Evolutionary conservation across 2,329 filamentous ascomycete genomes (phyloP), one percentile per base, ranked within the genome.

Genomic region (Bimuria novae-zelandiae): DNA sequence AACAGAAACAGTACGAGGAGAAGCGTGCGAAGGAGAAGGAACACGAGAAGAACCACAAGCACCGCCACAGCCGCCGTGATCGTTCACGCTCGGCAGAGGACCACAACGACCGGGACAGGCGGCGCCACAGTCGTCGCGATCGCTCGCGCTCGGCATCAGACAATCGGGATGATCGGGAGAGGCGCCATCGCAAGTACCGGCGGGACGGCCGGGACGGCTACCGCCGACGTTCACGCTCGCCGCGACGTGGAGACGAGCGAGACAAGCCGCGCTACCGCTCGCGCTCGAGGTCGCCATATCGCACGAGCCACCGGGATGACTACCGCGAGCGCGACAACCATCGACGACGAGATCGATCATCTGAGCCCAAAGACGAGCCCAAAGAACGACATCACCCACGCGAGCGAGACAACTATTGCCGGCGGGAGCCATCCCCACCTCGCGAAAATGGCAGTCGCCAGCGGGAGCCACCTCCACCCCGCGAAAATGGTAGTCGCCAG

Each of bases 21-120:
- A 71, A 72, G 55, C 62, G 63, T 4, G 54, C 61, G 14, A 69
- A 70, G 43, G 65, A 71, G 53, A 73, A 71, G 50, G 73, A 76
- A 39, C 64, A 68, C 32, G 72, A 74, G 74, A 84, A 84, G 0
- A 79, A 84, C 39, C 78, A 76, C 53, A 69, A 67, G 41, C 68
- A 70, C 33, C 54, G 68, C 50, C 61, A 49, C 27, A 60, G 61
- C n/a, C 54, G 67, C 6, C 60, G 70, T 19, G 68, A 67, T 32
- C 66, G 69, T 19, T 69, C 62, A 33, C 57, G 66, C 36, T 70
- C 69, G 55, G 57, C 42, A 41, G 61, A 40, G 45, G 55, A 46
- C 54, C 56, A 22, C 57, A 62, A 52, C 56, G 63, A 22, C 22
- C n/a, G 44, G 23, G 44, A 47, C 5, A 17, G n/a, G 8, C 44